Evolutionary conservation across 495 filamentous ascomycete species (phyloP), one percentile per base, ranked within the genome.

Genomic region (Penicillium verhagenii): DNA sequence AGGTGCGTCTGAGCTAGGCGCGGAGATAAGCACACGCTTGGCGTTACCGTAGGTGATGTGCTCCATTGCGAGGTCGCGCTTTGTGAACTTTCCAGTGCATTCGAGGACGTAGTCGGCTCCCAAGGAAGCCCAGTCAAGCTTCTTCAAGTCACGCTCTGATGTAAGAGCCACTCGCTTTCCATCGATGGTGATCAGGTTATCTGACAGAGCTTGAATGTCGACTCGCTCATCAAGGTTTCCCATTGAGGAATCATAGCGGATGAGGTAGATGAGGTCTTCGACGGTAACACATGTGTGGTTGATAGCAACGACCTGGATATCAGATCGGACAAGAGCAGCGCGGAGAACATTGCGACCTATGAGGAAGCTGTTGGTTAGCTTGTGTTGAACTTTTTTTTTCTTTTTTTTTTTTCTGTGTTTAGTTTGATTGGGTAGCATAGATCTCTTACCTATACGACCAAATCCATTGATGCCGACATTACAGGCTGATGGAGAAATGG

Each of bases 21-120:
- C 69, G 8, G 69, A 72, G 45, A 72, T 70, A 16, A 72, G 54
- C 5, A 70, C 69, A 8, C 69, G 69, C 59, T 70, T 70, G 3
- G 69, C 67, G n/a, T 58, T 40, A 28, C 66, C 69, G 44, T 65
- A 53, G 3, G 62, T 67, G 50, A 71, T 37, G 37, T 71, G 69
- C 5, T 71, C 64, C 53, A 66, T 43, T 1, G 69, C 69, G 4
- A 66, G 60, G 14, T 66, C 67, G 1, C 57, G 59, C 56, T 68
- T 72, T 37, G 69, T 72, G 63, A 72, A 72, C 51, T 72, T 70
- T 45, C 69, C 69, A 0, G 69, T 72, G 57, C 69, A 68, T 56
- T 72, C 69, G 33, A 72, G 63, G 23, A 72, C 65, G 48, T 70
- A 72, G 47, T 72, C 69, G 19, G 56, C 69, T 10, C 63, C 69